Conservation (phyloP, 768 basidiomycete species). For the Macrolepiota albuminosa region DNA sequence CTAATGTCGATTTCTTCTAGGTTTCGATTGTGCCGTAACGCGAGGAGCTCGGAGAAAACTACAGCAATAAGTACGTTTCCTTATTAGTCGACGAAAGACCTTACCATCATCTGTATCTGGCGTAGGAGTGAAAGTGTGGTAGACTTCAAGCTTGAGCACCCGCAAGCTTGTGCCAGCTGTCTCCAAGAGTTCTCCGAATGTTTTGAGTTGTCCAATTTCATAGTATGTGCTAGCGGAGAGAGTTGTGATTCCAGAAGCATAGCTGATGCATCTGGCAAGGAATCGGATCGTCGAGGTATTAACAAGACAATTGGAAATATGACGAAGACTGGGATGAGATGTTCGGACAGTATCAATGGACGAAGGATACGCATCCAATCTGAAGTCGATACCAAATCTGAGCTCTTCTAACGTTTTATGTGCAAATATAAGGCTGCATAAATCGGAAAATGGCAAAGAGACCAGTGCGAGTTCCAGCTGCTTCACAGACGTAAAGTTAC, state of each 20-base stretch:
- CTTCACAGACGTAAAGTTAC: background rate
- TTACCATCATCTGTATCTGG: background rate
- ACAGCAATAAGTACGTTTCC: background rate
- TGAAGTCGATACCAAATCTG: background rate
- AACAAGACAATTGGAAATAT: background rate
- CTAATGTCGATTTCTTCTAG: background rate
- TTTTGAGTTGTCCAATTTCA: background rate
- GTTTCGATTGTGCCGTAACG: background rate
- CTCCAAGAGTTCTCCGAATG: background rate
- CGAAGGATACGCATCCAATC: background rate
- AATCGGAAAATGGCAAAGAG: background rate
- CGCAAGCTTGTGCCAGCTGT: background rate
- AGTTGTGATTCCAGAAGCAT: background rate
- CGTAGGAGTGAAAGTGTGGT: background rate
- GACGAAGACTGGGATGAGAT: background rate
- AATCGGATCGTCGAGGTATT: background rate
- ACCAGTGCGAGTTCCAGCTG: background rate
- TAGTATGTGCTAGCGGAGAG: background rate
- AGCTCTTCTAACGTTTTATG: background rate
- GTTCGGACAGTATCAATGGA: background rate
- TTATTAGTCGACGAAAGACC: background rate
- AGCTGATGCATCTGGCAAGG: background rate
- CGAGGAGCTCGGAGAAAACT: background rate
- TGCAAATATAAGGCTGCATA: background rate
- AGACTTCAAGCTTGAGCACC: too few relatives aligned